Evolutionary conservation across 192 early-diverging fungal species (phyloP).

Genomic region (Coemansia sp.): DNA sequence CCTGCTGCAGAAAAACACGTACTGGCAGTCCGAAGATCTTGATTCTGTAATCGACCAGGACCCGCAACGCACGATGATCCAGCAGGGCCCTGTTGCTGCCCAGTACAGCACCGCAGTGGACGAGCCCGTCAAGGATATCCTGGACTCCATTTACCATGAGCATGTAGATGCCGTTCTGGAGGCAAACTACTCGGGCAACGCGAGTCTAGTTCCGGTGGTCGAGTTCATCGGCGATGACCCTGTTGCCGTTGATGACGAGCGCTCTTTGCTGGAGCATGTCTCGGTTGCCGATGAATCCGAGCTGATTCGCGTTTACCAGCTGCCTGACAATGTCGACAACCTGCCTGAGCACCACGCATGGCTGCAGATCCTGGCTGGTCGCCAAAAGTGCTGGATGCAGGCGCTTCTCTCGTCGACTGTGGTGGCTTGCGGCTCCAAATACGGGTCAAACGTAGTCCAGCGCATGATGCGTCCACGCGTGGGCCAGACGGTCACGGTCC

Average conservation of each 20-base stretch:
- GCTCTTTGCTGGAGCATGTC: not conserved
- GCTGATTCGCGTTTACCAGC: slow-evolving; percentile 6
- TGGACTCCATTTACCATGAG: too few species aligned
- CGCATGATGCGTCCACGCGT: slow-evolving; percentile 61
- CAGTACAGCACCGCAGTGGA: too few species aligned
- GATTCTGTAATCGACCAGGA: too few species aligned
- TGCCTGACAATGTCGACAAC: not conserved
- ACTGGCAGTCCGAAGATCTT: too few species aligned
- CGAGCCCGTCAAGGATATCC: too few species aligned
- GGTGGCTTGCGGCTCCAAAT: slow-evolving; percentile 68
- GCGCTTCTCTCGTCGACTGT: slow-evolving; percentile 70
- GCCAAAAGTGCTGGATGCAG: slow-evolving; percentile 73
- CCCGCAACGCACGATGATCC: too few species aligned
- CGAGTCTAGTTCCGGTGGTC: too few species aligned
- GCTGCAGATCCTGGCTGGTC: slow-evolving; percentile 70
- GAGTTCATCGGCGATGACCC: slow-evolving; percentile 55
- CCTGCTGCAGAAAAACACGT: too few species aligned
- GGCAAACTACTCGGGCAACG: too few species aligned
- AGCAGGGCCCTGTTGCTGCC: too few species aligned
- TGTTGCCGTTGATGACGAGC: not conserved
- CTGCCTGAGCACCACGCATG: slow-evolving; percentile 52
- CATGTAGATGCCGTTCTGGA: too few species aligned
- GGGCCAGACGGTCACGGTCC: slow-evolving; percentile 36
- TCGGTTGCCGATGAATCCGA: not conserved
- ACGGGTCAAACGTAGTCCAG: slow-evolving; percentile 59